Base-by-base conservation (phyloP, 2,329 filamentous ascomycete genomes). In the Fusarium miscanthi region DNA sequence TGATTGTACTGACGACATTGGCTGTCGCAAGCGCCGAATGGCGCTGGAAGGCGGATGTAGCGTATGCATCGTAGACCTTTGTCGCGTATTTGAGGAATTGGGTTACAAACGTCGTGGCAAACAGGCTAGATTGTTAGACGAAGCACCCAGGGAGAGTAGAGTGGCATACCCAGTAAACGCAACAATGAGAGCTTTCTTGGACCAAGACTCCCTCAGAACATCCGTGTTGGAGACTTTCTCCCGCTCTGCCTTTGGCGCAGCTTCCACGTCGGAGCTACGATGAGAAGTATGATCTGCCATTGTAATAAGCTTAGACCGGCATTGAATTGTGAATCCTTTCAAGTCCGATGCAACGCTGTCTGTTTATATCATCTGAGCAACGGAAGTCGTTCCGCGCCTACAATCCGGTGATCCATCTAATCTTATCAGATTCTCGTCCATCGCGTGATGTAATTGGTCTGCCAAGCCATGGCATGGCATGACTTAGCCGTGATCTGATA, bases 1-100 rank as follows among this genome's bases (percentile, higher is more conserved):
- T 85, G 43, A 85, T 82, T 48, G 80, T 84, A 6, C 84, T 78
- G 1, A 88, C 83, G 53, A 88, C 85, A 45, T 83, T 81, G 37
- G 86, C 83, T 6, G 86, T 83, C 4, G 84, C 83, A 30, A 87
- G 79, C 9, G 87, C 79, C 9, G 86, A 87, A 73, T 89, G 87
- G 19, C 81, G 78, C 40, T 82, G 77, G 62, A 87, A 89, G 17
- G 72, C 73, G 42, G 79, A 81, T 0, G 80, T 81, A 6, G 80
- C 80, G 56, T 79, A 81, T 1, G 80, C 75, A 51, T 79, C 76
- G 64, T 81, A 81, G 8, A 76, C 73, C 14, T 75, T 80, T 25
- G 77, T 76, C 1, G 80, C 76, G 59, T 81, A 81, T 25, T 77
- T 77, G 37, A 75, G 74, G 27, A 81, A 81, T 0, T 75, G 74